Base-by-base conservation (phyloP, 176 grass and related monocot genomes). In the Oryza brachyantha region DNA sequence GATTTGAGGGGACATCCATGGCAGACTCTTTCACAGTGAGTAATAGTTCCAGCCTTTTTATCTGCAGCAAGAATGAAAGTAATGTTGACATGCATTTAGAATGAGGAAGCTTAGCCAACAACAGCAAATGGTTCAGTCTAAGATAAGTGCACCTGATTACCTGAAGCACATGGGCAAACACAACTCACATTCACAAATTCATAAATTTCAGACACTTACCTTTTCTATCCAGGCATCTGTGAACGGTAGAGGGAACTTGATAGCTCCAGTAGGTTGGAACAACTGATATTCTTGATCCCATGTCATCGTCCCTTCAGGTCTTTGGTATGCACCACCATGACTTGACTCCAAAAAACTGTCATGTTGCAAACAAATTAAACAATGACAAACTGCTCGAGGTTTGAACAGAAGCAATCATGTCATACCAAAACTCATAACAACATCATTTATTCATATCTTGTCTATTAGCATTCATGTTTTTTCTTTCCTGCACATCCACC, bases 21-120 rank as follows among this genome's bases (percentile, higher is more conserved):
- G 91, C 94, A 74, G 94, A 97, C 64, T 97, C 94, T 77, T 89
- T 97, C 59, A 93, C 94, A 25, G 91, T 97, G 65, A 97, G 94
- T 16, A 97, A 63, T 29, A 97, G 78, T 86, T 90, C 74, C 21
- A 97, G 84, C 57, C 94, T 85, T 81, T 89, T 89, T 80, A 97
- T 91, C 94, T 97, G 82, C 8, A 81, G 48, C 31, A 67, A 60
- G 38, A 82, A 61, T 24, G 72, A 48, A 54, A 55, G 43, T 42
- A 45, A 55, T 52, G 45, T 50, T 39, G 37, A 43, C 17, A 86
- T 54, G 0, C 59, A 89, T 83, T 92, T 46, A 81, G 40, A 87
- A 46, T 31, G 26, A 73, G 55, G 25, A 2, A 65, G 63, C 2
- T 70, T 70, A 22, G 40, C 55, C 41, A 64, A 21, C 11, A 71